A percentile compares a stretch with the other conserved stretches of the same genome.
These are phyloP conservation scores for Rhododendron griersonianum DNA, from an alignment of 148 eudicot genomes.

Conservation along the genomic window DNA sequence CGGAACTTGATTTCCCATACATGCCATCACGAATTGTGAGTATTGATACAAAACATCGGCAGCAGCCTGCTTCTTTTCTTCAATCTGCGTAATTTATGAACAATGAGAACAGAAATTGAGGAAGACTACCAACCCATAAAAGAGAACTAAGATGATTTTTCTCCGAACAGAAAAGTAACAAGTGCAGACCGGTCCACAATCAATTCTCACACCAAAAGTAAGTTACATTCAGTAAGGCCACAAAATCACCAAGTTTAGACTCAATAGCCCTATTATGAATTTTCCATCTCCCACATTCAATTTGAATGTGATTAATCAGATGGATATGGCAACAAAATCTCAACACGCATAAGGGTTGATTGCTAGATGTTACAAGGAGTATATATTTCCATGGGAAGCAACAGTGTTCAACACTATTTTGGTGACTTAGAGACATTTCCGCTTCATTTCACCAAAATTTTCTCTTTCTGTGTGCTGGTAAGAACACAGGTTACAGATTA, in stretches of 20 bases:
- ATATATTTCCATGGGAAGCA: not conserved
- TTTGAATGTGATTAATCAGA: not conserved
- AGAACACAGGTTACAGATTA: not conserved
- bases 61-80: slow-evolving; percentile 83
- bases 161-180: too few species aligned
- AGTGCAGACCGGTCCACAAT: not conserved
- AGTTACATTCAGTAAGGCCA: not conserved
- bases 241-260: not conserved
- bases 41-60: slow-evolving; percentile 74
- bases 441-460: not conserved
- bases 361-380: not conserved
- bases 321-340: not conserved
- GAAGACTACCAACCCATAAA: not conserved
- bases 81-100: slow-evolving; percentile 35
- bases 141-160: not conserved
- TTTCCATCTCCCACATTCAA: not conserved
- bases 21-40: slow-evolving; percentile 61
- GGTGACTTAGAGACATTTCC: not conserved
- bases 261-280: not conserved
- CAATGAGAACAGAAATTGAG: not conserved
- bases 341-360: not conserved
- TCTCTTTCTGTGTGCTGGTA: not conserved
- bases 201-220: not conserved
- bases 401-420: not conserved
- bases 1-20: slow-evolving; percentile 71